Conservation (phyloP, 2,329 filamentous ascomycete genomes). For the Penicillium sp. region DNA sequence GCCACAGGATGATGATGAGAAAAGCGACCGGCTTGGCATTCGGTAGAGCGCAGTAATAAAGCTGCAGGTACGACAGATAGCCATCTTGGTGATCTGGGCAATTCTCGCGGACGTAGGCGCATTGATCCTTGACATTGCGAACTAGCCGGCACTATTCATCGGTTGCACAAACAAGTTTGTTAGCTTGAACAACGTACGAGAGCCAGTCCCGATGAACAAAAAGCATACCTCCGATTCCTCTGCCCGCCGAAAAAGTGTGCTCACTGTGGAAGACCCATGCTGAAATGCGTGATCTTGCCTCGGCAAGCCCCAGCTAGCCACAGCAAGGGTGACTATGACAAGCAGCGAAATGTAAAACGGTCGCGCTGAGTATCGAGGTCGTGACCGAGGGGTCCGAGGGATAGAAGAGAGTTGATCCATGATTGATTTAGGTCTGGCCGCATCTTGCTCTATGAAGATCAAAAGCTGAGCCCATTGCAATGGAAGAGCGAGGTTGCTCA, state of each 20-base stretch:
- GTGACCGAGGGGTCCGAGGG: slow-evolving; percentile 19
- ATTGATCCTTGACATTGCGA: slow-evolving; percentile 71
- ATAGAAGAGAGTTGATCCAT: slow-evolving; percentile 18
- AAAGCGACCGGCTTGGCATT: slow-evolving; percentile 72
- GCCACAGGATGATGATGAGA: slow-evolving; percentile 69
- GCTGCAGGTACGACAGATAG: slow-evolving; percentile 75
- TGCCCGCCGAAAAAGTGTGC: slow-evolving; percentile 16
- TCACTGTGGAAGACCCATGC: slow-evolving; percentile 3
- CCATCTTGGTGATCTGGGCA: slow-evolving; percentile 88
- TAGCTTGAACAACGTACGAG: slow-evolving; percentile 5
- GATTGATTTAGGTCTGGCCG: slow-evolving; percentile 20
- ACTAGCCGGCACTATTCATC: slow-evolving; percentile 65
- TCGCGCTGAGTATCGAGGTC: slow-evolving; percentile 37
- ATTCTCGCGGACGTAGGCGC: slow-evolving; percentile 74
- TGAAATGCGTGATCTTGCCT: slow-evolving; percentile 7
- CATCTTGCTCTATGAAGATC: slow-evolving; percentile 24
- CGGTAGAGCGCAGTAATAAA: slow-evolving; percentile 81
- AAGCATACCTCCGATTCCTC: slow-evolving; percentile 25
- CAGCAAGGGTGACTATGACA: slow-evolving; percentile 29
- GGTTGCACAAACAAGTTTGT: slow-evolving; percentile 16
- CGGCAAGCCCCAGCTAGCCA: slow-evolving; percentile 24
- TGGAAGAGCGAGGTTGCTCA: not conserved
- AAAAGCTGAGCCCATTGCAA: not conserved
- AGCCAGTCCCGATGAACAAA: not conserved
- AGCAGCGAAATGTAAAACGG: slow-evolving; percentile 45